A percentile compares a stretch with the other conserved stretches of the same genome.
These are phyloP conservation scores for Hymenotorrendiella dingleyae DNA, from an alignment of 2,329 filamentous ascomycete species.

Conservation along the genomic window DNA sequence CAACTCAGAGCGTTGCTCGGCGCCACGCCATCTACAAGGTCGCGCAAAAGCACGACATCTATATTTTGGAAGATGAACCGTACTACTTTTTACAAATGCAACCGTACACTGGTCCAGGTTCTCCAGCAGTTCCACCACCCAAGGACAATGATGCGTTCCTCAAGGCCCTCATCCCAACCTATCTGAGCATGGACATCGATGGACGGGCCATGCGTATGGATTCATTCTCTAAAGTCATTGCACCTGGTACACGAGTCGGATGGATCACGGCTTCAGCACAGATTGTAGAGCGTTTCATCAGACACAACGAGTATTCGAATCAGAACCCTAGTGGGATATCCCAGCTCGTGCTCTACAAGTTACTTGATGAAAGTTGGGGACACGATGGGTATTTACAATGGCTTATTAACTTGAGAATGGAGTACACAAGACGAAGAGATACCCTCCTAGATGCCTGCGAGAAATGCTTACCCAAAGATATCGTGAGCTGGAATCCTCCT, in stretches of 20 bases:
- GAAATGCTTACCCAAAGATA: slow-evolving; percentile 62
- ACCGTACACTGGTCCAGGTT: slow-evolving; percentile 44
- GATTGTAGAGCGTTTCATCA: slow-evolving; percentile 74
- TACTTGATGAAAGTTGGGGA: slow-evolving; percentile 92
- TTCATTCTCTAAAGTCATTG: slow-evolving; percentile 87
- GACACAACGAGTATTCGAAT: slow-evolving; percentile 75
- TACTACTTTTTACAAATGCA: slow-evolving; percentile 70
- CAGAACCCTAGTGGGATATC: slow-evolving; percentile 83
- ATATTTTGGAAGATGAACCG: slow-evolving; percentile 68
- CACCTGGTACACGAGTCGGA: slow-evolving; percentile 74
- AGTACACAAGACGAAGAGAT: slow-evolving; percentile 77
- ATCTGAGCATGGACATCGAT: slow-evolving; percentile 75
- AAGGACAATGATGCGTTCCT: slow-evolving; percentile 67
- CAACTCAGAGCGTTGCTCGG: slow-evolving; percentile 55
- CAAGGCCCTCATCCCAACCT: slow-evolving; percentile 63
- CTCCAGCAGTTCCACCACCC: slow-evolving; percentile 45
- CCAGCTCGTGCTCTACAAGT: slow-evolving; percentile 78
- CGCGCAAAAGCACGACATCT: slow-evolving; percentile 64
- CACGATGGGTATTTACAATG: slow-evolving; percentile 85
- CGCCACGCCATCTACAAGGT: slow-evolving; percentile 58
- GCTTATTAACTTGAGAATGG: slow-evolving; percentile 73
- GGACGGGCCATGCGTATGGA: slow-evolving; percentile 87
- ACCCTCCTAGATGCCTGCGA: slow-evolving; percentile 75
- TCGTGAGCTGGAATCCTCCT: slow-evolving; percentile 76
- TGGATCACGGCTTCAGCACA: slow-evolving; percentile 89